phyloP scores from a whole-genome alignment of 352 stramenopile species.

The Discostella stelligera region DNA sequence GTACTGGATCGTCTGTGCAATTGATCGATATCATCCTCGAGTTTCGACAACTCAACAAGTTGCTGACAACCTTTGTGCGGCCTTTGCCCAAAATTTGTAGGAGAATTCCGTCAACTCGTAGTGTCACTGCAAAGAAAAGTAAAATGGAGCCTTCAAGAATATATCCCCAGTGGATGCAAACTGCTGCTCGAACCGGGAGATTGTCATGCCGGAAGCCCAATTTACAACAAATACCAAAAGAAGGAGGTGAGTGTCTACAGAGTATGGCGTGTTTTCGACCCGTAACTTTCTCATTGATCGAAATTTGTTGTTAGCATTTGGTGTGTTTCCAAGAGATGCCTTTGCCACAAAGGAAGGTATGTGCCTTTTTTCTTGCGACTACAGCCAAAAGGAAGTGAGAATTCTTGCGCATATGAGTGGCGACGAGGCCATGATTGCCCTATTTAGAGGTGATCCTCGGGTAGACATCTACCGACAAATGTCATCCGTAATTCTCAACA shows the following conservation, averaged over 20 bases:
- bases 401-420: constrained; percentile 59
- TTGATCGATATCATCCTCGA: constrained; percentile 60
- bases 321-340: constrained; percentile 39
- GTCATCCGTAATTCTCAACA: constrained; percentile 47
- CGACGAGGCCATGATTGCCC: constrained; percentile 45
- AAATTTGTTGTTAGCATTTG: constrained; percentile 24
- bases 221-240: constrained; percentile 44
- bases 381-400: constrained; percentile 63
- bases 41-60: constrained; percentile 55
- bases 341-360: constrained; percentile 32
- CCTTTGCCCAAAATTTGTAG: constrained; percentile 42
- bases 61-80: constrained; percentile 53
- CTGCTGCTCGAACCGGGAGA: constrained; percentile 44
- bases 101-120: constrained; percentile 1
- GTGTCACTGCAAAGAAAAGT: constrained; percentile 4
- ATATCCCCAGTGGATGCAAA: constrained; percentile 60
- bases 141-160: constrained; percentile 34
- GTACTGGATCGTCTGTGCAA: constrained; percentile 16
- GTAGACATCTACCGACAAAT: constrained; percentile 68
- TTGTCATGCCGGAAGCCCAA: constrained; percentile 61
- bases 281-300: neutral
- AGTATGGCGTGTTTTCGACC: neutral
- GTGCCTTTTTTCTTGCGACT: constrained; percentile 58
- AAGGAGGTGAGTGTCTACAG: constrained; percentile 15
- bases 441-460: constrained; percentile 42